phyloP scores from a whole-genome alignment of 768 basidiomycete species.

The Plicaturopsis crispa region DNA sequence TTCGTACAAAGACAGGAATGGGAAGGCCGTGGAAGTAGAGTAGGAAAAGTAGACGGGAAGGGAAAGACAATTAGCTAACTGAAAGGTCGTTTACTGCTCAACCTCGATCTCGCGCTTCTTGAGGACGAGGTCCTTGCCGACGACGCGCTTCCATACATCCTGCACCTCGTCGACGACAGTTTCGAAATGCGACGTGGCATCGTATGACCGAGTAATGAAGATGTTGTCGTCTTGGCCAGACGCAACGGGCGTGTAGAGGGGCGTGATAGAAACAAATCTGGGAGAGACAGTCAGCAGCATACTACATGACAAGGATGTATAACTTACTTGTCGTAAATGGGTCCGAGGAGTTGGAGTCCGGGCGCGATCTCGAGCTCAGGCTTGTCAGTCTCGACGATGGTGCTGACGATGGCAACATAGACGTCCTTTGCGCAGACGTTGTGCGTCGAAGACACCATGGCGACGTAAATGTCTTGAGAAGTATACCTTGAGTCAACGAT shows the following conservation, averaged over 20 bases:
- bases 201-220: conserved; percentile 96
- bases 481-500: conserved; percentile 8
- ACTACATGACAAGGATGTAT: neutral
- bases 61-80: neutral
- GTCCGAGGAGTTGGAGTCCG: conserved; percentile 85
- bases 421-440: conserved; percentile 95
- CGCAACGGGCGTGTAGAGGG: conserved; percentile 84
- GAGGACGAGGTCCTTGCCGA: conserved; percentile 69
- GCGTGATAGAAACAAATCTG: conserved; percentile 87
- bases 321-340: conserved; percentile 87
- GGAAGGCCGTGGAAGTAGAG: too few relatives aligned
- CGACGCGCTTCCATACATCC: conserved; percentile 90
- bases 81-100: conserved; percentile 29
- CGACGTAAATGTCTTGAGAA: conserved; percentile 92
- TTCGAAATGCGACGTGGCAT: conserved; percentile 98
- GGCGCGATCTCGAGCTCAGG: conserved; percentile 93
- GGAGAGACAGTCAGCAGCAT: neutral
- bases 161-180: conserved; percentile 96
- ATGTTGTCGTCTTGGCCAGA: conserved; percentile 81
- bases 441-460: conserved; percentile 94
- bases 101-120: conserved; percentile 80
- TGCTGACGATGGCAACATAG: conserved; percentile 96
- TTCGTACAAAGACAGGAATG: too few relatives aligned
- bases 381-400: conserved; percentile 90
- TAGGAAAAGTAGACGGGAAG: neutral